These are phyloP conservation scores for Carex parvula DNA, from an alignment of 176 grass and related monocot species.

Conservation along the genomic window DNA sequence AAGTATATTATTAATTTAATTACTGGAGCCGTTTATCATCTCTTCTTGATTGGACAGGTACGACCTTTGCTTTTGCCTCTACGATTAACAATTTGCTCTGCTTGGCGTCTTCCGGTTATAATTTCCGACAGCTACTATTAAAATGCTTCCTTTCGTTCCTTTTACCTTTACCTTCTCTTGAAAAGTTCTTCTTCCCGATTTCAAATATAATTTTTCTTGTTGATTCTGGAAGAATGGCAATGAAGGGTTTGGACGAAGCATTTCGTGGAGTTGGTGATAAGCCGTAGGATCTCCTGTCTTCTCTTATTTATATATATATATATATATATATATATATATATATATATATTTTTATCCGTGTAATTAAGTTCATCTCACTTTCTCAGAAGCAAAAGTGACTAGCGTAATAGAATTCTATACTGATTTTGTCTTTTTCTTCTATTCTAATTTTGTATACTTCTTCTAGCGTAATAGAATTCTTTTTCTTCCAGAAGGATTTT, in stretches of 20 bases:
- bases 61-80: background rate
- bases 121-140: background rate
- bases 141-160: background rate
- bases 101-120: background rate
- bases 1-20: conserved; percentile 2
- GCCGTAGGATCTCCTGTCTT: conserved; percentile 26
- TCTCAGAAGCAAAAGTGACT: conserved; percentile 24
- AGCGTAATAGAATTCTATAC: conserved; percentile 32
- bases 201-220: background rate
- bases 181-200: conserved; percentile 7
- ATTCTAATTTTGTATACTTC: background rate
- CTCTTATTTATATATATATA: background rate
- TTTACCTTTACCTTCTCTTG: background rate
- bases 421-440: background rate
- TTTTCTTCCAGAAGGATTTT: no score
- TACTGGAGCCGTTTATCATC: background rate
- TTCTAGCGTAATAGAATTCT: no score
- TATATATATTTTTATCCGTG: background rate
- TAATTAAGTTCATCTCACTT: conserved; percentile 7
- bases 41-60: background rate
- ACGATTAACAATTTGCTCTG: background rate
- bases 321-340: no score
- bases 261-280: conserved; percentile 68
- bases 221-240: conserved; percentile 22
- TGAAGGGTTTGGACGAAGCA: conserved; percentile 71